Evolutionary conservation across 2,329 filamentous ascomycete species (phyloP).

Genomic region (Tolypocladium cylindrosporum): DNA sequence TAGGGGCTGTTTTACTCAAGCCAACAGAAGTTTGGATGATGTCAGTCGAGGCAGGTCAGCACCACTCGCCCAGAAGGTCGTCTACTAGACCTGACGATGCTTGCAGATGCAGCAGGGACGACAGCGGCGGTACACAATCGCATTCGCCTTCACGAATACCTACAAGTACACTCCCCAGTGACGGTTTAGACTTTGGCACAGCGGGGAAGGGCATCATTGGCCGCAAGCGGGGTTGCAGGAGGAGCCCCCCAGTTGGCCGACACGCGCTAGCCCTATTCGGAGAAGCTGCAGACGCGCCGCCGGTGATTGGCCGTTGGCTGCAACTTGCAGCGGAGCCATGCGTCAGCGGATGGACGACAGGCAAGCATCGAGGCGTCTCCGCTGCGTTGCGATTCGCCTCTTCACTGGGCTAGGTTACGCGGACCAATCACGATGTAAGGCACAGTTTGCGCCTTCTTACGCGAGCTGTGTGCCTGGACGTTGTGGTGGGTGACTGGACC

Average conservation of each 20-base stretch:
- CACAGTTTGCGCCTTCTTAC: background rate
- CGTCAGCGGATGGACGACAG: background rate
- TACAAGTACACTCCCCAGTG: background rate
- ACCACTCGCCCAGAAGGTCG: background rate
- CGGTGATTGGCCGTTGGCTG: background rate
- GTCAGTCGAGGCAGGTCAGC: background rate
- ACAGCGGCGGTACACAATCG: background rate
- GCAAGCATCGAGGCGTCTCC: background rate
- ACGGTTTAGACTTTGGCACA: background rate
- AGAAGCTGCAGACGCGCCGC: background rate
- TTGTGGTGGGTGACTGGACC: too few relatives aligned
- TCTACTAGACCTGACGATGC: background rate
- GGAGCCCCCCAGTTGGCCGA: background rate
- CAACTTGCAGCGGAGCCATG: background rate
- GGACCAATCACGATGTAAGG: background rate
- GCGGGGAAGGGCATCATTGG: background rate
- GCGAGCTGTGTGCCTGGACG: background rate
- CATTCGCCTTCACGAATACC: background rate
- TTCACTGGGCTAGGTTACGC: too few relatives aligned
- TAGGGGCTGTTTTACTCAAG: too few relatives aligned
- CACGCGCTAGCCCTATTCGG: background rate
- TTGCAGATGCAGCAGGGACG: background rate
- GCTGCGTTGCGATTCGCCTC: background rate
- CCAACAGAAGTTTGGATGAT: too few relatives aligned
- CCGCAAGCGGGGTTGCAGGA: background rate